These are phyloP conservation scores for Pseudonectria buxi DNA, from an alignment of 2,329 filamentous ascomycete genomes.

Conservation along the genomic window DNA sequence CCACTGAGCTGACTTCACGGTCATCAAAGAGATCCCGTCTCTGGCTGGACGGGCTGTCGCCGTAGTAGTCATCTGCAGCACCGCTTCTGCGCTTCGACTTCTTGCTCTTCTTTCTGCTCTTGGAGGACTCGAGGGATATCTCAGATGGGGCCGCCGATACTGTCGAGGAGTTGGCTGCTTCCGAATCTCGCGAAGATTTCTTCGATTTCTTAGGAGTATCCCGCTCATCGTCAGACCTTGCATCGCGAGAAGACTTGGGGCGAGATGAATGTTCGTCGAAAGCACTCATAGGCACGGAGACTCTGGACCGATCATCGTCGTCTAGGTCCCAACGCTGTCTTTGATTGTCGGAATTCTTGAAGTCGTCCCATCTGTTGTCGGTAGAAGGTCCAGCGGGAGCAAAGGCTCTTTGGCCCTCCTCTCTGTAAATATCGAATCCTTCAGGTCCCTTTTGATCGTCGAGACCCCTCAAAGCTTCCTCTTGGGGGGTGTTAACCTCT, in stretches of 20 bases:
- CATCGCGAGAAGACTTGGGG: slow-evolving; percentile 9
- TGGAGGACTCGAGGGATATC: slow-evolving; percentile 28
- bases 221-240: slow-evolving; percentile 21
- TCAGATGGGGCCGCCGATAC: slow-evolving; percentile 31
- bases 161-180: slow-evolving; percentile 25
- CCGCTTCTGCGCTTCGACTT: slow-evolving; percentile 33
- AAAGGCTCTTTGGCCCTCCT: slow-evolving; percentile 18
- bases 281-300: slow-evolving; percentile 7
- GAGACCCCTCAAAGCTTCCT: slow-evolving; percentile 16
- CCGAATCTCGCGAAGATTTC: slow-evolving; percentile 29
- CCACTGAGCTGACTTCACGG: slow-evolving; percentile 42
- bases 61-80: slow-evolving; percentile 29
- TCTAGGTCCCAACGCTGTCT: slow-evolving; percentile 11
- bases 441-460: slow-evolving; percentile 26
- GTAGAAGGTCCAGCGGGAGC: slow-evolving; percentile 25
- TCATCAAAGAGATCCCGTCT: slow-evolving; percentile 35
- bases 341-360: slow-evolving; percentile 11
- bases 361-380: slow-evolving; percentile 16
- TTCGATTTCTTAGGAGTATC: slow-evolving; percentile 25
- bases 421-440: slow-evolving; percentile 24
- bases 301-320: slow-evolving; percentile 9
- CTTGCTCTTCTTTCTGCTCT: slow-evolving; percentile 35
- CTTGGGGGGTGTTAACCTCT: slow-evolving; percentile 39
- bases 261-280: slow-evolving; percentile 4
- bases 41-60: slow-evolving; percentile 34